Evolutionary conservation across 371 early-diverging fungal genomes (phyloP), one percentile per base, ranked within the genome.

Genomic region (Apophysomyces elegans): DNA sequence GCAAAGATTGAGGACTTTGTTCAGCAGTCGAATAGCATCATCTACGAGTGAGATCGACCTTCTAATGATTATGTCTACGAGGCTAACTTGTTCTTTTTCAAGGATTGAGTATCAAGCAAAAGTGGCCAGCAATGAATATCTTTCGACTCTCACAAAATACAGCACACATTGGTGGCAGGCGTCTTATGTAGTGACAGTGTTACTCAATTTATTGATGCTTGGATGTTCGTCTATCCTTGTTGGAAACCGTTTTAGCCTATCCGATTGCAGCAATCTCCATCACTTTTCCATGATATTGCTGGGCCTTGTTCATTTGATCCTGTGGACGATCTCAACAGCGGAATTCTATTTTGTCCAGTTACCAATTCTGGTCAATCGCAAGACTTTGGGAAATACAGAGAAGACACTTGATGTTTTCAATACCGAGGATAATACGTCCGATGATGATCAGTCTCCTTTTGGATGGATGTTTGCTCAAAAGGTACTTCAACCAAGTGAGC

Each of bases 1-100:
- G 71, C 78, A 36, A 86, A 86, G 50, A 80, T 86, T 50, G 81
- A 84, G 56, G 82, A 85, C 38, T 83, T 86, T 71, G 79, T 85
- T 35, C 73, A 77, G 45, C 76, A 79, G 58, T 80, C 83, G 9
- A 73, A 69, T n/a, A 79, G 78, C 62, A 80, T 86, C 8, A 83
- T 84, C 37, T 86, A 80, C 56, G 84, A 84, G 78, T 75, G 68
- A 68, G 65, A 62, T 21, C 11, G 7, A 36, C 32, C 32, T 26
- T 26, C 2, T 26, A 26, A 26, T 26, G 2, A 26, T 26, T 26
- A 26, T 26, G 32, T 26, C 32, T 16, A 1, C 12, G 8, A 54
- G 44, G 16, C 36, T 61, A 56, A 37, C 54, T 43, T 63, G 4
- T 39, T 37, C 16, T 32, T n/a, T 13, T 35, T 16, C 16, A 44